Conservation (phyloP, 495 filamentous ascomycete genomes). For the Neurospora terricola region DNA sequence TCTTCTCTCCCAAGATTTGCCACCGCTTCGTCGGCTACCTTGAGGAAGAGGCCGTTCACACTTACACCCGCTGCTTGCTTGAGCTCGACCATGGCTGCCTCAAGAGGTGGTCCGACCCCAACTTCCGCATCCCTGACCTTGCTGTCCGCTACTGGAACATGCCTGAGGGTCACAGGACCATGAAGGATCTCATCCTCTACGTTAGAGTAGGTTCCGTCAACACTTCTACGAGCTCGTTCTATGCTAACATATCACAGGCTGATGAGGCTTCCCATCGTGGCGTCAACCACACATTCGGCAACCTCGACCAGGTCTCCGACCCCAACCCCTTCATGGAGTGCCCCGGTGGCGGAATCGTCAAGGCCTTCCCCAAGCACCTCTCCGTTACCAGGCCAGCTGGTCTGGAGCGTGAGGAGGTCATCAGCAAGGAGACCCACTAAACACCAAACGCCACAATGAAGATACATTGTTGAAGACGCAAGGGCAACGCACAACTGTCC, state of each 20-base stretch:
- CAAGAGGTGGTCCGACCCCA: slow-evolving; percentile 61
- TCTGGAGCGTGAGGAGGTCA: slow-evolving; percentile 72
- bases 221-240: not conserved
- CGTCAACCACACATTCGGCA: slow-evolving; percentile 91
- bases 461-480: not conserved
- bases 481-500: not conserved
- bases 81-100: slow-evolving; percentile 79
- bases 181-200: slow-evolving; percentile 80
- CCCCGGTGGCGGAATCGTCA: slow-evolving; percentile 31
- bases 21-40: slow-evolving; percentile 96
- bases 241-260: slow-evolving; percentile 24
- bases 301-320: slow-evolving; percentile 66
- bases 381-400: slow-evolving; percentile 56
- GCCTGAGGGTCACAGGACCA: slow-evolving; percentile 71
- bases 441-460: not conserved
- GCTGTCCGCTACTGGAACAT: slow-evolving; percentile 88
- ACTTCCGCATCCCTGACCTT: slow-evolving; percentile 76
- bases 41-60: slow-evolving; percentile 94
- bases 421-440: not conserved
- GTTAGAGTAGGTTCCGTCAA: slow-evolving; percentile 40
- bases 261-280: slow-evolving; percentile 92
- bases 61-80: slow-evolving; percentile 77
- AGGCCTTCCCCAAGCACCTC: slow-evolving; percentile 40
- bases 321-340: slow-evolving; percentile 73
- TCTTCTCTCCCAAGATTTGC: slow-evolving; percentile 78